Base-by-base conservation (phyloP, 805 yeast genomes). In the Kodamaea sagamina region DNA sequence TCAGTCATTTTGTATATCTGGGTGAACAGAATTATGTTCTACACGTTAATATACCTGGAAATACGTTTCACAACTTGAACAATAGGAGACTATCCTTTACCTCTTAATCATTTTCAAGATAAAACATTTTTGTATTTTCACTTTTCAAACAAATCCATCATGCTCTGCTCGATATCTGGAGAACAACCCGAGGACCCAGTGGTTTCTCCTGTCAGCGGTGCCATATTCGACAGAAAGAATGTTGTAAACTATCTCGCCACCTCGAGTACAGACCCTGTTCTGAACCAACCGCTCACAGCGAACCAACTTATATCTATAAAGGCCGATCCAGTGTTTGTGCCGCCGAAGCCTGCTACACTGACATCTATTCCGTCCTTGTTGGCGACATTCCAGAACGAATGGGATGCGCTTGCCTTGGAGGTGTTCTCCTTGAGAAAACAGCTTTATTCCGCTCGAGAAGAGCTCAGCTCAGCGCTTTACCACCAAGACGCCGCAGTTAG, bases 401-500 rank as follows among this genome's bases (percentile, higher is more conserved):
- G 95, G 89, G 97, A 90, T 57, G 79, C 96, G 0, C 59, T 87
- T 34, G 86, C 92, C 21, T 67, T 90, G 40, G 97, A 92, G 56
- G 73, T 85, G 15, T 89, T 88, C 55, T 77, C 81, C 29, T 67
- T 90, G 48, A 74, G 93, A 47, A 85, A 86, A 58, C 89, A 85
- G 52, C 69, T 89, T 28, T 77, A 73, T 40, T 68, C 71, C 17
- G 74, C 89, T 1, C 76, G 84, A 46, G 79, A 85, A 51, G 92
- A 89, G 54, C 67, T 90, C 38, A 82, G 93, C 22, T 67, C 84
- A 2, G 83, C 96, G 0, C 65, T 89, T 31, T 90, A 89, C 55
- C 84, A 83, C 55, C 86, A 86, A 49, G 98, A 90, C 59, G 97
- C 97, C 0, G 95, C 97, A 2, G 81, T 86, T 3, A 70, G 90